These are phyloP conservation scores for Euclidium syriacum DNA, from an alignment of 345 rosid species.

Conservation along the genomic window DNA sequence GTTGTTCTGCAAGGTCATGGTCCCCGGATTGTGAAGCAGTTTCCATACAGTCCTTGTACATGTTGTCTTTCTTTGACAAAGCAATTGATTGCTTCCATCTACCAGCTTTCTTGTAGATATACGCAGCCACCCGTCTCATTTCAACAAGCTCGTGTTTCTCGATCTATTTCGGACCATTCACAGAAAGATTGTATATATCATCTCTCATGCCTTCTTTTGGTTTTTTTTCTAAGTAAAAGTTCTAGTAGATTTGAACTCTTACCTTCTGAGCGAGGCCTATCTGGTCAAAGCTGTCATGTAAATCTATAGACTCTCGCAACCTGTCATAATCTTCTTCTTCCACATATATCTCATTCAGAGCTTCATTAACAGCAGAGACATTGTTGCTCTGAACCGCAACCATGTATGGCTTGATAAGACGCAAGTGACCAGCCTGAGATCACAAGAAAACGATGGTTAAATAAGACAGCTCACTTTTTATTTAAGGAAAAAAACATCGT, in stretches of 20 bases:
- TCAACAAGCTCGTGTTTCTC: conserved; percentile 99
- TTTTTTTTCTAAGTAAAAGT: not conserved
- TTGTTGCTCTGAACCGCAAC: conserved; percentile 94
- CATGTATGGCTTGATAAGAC: conserved; percentile 94
- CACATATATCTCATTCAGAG: conserved; percentile 81
- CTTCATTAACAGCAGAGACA: conserved; percentile 91
- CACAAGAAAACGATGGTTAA: not conserved
- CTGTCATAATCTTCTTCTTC: conserved; percentile 97
- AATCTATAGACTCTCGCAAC: conserved; percentile 84
- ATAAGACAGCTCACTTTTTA: not conserved
- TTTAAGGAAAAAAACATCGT: not conserved
- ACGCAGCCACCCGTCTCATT: conserved; percentile 99
- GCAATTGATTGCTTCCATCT: conserved; percentile 99
- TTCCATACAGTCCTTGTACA: conserved; percentile 97
- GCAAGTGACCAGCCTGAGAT: conserved; percentile 89
- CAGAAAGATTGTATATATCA: conserved; percentile 6
- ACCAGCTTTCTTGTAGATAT: conserved; percentile 95
- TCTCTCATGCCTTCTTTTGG: not conserved
- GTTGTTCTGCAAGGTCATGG: conserved; percentile 92
- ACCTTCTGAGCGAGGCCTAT: conserved; percentile 96
- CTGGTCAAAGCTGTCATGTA: conserved; percentile 90
- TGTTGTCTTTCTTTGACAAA: conserved; percentile 88
- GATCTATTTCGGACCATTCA: conserved; percentile 45
- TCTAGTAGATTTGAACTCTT: not conserved
- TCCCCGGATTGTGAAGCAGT: conserved; percentile 98